Conservation (phyloP, 2,329 filamentous ascomycete genomes). For the Penicillium crustosum region DNA sequence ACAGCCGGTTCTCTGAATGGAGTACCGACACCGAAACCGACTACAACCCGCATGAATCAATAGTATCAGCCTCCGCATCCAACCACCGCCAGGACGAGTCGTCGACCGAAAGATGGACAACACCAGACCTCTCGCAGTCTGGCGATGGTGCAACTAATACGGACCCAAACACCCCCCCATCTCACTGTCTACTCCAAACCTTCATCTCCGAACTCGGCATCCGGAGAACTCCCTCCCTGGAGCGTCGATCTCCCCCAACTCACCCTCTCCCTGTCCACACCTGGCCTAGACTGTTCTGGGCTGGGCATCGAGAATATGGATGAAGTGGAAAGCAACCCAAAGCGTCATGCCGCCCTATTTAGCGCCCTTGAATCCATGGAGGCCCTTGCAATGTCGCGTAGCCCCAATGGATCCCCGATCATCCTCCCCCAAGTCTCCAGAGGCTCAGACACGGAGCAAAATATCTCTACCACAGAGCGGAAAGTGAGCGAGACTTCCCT, state of each 20-base stretch:
- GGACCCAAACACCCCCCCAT: slow-evolving; percentile 41
- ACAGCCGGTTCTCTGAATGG: slow-evolving; percentile 44
- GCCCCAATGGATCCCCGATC: slow-evolving; percentile 26
- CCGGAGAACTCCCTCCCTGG: slow-evolving; percentile 28
- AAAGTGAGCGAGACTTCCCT: slow-evolving; percentile 8
- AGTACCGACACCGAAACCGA: slow-evolving; percentile 40
- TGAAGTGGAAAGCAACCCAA: slow-evolving; percentile 37
- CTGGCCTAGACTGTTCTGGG: slow-evolving; percentile 31
- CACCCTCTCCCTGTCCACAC: slow-evolving; percentile 28
- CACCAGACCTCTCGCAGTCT: slow-evolving; percentile 25
- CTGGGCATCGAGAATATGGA: slow-evolving; percentile 36
- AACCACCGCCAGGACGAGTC: slow-evolving; percentile 25
- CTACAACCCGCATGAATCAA: slow-evolving; percentile 36
- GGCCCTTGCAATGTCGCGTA: slow-evolving; percentile 27
- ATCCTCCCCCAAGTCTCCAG: slow-evolving; percentile 21
- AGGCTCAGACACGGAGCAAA: not conserved
- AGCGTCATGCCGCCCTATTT: slow-evolving; percentile 41
- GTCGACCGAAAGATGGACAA: slow-evolving; percentile 23
- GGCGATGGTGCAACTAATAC: slow-evolving; percentile 25
- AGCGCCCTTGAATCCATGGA: slow-evolving; percentile 32
- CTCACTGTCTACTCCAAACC: slow-evolving; percentile 34
- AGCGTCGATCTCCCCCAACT: slow-evolving; percentile 28
- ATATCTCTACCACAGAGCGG: not conserved
- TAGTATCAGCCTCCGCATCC: slow-evolving; percentile 38
- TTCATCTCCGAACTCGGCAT: slow-evolving; percentile 31